phyloP scores from a whole-genome alignment of 345 rosid genomes.

The Eutrema japonicum region DNA sequence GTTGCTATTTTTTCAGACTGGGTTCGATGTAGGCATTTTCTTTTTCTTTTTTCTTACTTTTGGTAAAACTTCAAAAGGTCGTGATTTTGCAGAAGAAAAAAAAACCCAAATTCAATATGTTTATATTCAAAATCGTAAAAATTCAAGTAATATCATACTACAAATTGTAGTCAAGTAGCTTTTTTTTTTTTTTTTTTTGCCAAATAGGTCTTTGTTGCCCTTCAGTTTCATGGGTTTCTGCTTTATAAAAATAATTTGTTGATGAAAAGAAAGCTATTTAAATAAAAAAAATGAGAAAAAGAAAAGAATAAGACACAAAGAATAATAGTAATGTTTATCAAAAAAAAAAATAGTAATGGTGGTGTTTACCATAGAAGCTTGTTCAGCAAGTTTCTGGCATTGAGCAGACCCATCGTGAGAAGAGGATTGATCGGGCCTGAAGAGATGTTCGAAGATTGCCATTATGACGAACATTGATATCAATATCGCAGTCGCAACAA shows the following conservation, averaged over 20 bases:
- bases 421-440: conserved; percentile 57
- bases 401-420: conserved; percentile 38
- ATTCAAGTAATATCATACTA: not conserved
- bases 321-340: not conserved
- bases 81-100: not conserved
- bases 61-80: not conserved
- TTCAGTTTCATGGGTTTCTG: not conserved
- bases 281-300: not conserved
- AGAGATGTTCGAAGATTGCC: conserved; percentile 82
- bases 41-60: not conserved
- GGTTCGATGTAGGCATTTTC: not conserved
- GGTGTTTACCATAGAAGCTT: conserved; percentile 19
- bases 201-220: not conserved
- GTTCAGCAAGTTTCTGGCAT: conserved; percentile 4
- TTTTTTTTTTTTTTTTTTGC: no score
- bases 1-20: not conserved
- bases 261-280: not conserved
- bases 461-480: conserved; percentile 77
- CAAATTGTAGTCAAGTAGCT: not conserved
- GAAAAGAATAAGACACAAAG: not conserved
- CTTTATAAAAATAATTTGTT: not conserved
- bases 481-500: conserved; percentile 79
- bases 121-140: no score
- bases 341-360: not conserved
- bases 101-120: not conserved